phyloP scores from a whole-genome alignment of 2,329 filamentous ascomycete species.

The Exophiala sp. region DNA sequence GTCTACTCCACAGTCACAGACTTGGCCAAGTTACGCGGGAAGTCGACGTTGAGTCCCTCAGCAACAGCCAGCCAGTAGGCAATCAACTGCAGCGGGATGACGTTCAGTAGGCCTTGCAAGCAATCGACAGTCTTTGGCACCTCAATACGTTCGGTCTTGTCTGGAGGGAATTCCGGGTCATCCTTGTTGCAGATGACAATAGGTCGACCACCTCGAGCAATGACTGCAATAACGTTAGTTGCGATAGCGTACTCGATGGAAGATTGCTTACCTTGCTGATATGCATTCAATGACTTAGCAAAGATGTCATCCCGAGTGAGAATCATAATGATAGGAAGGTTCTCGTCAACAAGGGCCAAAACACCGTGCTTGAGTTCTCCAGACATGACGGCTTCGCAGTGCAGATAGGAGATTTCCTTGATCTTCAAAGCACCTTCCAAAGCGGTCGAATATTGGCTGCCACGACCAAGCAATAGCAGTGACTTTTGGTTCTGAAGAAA shows the following conservation, averaged over 20 bases:
- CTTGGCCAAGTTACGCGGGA: slow-evolving; percentile 98
- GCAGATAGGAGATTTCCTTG: slow-evolving; percentile 99
- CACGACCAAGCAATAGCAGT: slow-evolving; percentile 85
- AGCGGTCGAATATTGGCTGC: slow-evolving; percentile 93
- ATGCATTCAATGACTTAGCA: slow-evolving; percentile 98
- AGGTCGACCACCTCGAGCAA: slow-evolving; percentile 90
- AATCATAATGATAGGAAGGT: slow-evolving; percentile 99
- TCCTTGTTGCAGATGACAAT: slow-evolving; percentile 96
- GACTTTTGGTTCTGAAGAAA: slow-evolving; percentile 98
- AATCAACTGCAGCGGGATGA: slow-evolving; percentile 95
- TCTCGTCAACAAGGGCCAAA: slow-evolving; percentile 93
- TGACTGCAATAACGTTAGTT: slow-evolving; percentile 58
- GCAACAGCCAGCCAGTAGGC: slow-evolving; percentile 98
- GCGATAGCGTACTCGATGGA: slow-evolving; percentile 13
- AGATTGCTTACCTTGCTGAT: slow-evolving; percentile 75
- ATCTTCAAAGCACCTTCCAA: slow-evolving; percentile 97
- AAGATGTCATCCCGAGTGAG: slow-evolving; percentile 94
- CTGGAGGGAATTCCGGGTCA: slow-evolving; percentile 83
- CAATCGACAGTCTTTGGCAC: slow-evolving; percentile 93
- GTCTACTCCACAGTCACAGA: slow-evolving; percentile 90
- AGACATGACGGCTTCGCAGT: slow-evolving; percentile 99
- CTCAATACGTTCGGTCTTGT: slow-evolving; percentile 94
- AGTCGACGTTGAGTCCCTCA: slow-evolving; percentile 95
- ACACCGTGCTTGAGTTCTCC: slow-evolving; percentile 99
- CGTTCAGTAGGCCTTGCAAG: slow-evolving; percentile 94